Evolutionary conservation across 352 stramenopile species (phyloP).

Genomic region (Phytophthora sojae): DNA sequence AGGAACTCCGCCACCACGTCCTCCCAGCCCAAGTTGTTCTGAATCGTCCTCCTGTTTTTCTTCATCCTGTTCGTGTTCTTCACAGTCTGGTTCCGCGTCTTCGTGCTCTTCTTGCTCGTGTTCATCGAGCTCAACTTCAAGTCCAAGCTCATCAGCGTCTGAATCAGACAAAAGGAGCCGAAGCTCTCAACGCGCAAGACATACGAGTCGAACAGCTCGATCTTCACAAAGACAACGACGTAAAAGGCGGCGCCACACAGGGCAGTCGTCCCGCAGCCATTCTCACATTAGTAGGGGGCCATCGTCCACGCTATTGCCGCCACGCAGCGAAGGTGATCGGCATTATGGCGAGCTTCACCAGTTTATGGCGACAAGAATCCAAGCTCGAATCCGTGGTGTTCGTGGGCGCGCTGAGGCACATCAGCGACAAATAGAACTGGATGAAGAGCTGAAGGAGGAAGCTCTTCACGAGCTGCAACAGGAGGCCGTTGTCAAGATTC

Average conservation of each 20-base stretch:
- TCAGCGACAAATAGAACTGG: slow-evolving; percentile 26
- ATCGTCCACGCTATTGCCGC: slow-evolving; percentile 7
- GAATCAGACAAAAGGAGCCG: slow-evolving; percentile 18
- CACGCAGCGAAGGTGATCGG: slow-evolving; percentile 13
- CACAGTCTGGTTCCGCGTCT: slow-evolving; percentile 4
- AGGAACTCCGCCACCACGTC: slow-evolving; percentile 7
- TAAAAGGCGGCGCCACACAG: slow-evolving; percentile 8
- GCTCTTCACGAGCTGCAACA: slow-evolving; percentile 49
- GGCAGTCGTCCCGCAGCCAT: slow-evolving; percentile 9
- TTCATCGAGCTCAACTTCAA: slow-evolving; percentile 31
- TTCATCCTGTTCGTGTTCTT: slow-evolving; percentile 20
- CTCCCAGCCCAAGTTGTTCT: slow-evolving; percentile 4
- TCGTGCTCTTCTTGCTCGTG: slow-evolving; percentile 20
- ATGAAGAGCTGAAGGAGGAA: slow-evolving; percentile 52
- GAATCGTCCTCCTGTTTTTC: slow-evolving; percentile 14
- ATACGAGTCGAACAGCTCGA: slow-evolving; percentile 10
- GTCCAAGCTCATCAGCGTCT: slow-evolving; percentile 32
- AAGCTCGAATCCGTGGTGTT: slow-evolving; percentile 44
- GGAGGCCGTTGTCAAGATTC: slow-evolving; percentile 49
- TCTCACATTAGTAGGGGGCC: slow-evolving; percentile 20
- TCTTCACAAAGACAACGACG: slow-evolving; percentile 3
- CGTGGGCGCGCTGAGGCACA: slow-evolving; percentile 33
- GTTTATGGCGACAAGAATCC: slow-evolving; percentile 53
- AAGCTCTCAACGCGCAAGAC: slow-evolving; percentile 2
- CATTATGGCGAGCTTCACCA: slow-evolving; percentile 29